Evolutionary conservation across 345 rosid genomes (phyloP).

Genomic region (Conringia planisiliqua): DNA sequence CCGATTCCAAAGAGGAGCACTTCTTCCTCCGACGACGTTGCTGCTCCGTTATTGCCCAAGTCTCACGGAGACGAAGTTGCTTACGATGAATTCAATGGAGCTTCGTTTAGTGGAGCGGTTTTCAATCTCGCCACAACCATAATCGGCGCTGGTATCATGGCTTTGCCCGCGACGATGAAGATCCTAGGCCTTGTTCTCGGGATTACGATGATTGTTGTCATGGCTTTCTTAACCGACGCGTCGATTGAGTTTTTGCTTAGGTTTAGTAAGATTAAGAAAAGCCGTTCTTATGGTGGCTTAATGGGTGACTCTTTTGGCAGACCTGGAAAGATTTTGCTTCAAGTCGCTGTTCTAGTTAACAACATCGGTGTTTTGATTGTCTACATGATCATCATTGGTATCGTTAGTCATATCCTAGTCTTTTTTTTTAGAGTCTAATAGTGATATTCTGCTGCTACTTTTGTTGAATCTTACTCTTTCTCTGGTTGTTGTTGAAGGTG

Average conservation of each 20-base stretch:
- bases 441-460: neutral
- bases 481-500: conserved; percentile 41
- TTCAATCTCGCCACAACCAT: conserved; percentile 81
- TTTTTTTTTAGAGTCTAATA: neutral
- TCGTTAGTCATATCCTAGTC: neutral
- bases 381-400: conserved; percentile 90
- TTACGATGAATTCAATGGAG: conserved; percentile 77
- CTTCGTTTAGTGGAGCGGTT: conserved; percentile 88
- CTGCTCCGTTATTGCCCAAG: conserved; percentile 60
- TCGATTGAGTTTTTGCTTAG: conserved; percentile 79
- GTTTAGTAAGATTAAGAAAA: conserved; percentile 67
- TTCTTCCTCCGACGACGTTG: conserved; percentile 41
- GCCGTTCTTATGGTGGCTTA: conserved; percentile 66
- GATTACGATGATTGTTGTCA: conserved; percentile 60
- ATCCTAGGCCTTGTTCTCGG: conserved; percentile 80
- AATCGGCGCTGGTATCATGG: conserved; percentile 95
- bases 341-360: conserved; percentile 65
- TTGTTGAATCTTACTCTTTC: neutral
- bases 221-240: conserved; percentile 84
- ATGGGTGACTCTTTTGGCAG: conserved; percentile 90
- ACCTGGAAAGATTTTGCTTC: conserved; percentile 59
- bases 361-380: conserved; percentile 87
- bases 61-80: conserved; percentile 46
- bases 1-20: conserved; percentile 42
- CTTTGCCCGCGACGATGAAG: conserved; percentile 87